phyloP scores from a whole-genome alignment of 148 eudicot genomes.

The Polygonum maritimum region DNA sequence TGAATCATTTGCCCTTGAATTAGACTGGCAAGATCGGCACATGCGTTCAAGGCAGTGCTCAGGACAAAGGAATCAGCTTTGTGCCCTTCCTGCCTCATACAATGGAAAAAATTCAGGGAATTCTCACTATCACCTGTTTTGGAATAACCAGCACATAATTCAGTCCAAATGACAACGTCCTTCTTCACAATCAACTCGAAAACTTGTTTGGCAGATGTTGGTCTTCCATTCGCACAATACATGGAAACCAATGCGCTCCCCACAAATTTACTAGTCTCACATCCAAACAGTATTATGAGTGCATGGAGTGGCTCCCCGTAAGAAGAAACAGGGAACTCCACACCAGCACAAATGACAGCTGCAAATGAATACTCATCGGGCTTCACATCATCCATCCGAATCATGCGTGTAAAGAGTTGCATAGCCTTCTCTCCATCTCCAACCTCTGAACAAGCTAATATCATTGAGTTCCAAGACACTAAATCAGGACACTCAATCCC shows the following conservation, averaged over 20 bases:
- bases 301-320: conserved; percentile 70
- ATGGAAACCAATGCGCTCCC: conserved; percentile 63
- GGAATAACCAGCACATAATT: conserved; percentile 65
- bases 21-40: conserved; percentile 67
- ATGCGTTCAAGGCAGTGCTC: conserved; percentile 60
- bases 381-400: conserved; percentile 19
- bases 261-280: conserved; percentile 41
- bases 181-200: conserved; percentile 35
- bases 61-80: conserved; percentile 54
- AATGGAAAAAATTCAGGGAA: conserved; percentile 42
- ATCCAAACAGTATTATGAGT: conserved; percentile 42
- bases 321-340: conserved; percentile 26
- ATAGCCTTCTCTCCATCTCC: conserved; percentile 58
- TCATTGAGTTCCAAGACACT: conserved; percentile 84
- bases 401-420: conserved; percentile 38
- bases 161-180: conserved; percentile 79
- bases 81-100: conserved; percentile 51
- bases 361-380: conserved; percentile 86
- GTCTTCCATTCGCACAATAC: conserved; percentile 55
- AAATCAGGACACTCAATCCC: conserved; percentile 50
- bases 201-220: conserved; percentile 42
- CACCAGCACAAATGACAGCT: conserved; percentile 47
- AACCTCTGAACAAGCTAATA: conserved; percentile 59
- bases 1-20: conserved; percentile 72
- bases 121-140: conserved; percentile 44